Evolutionary conservation across 1,284 basidiomycete species (phyloP), one percentile per base, ranked within the genome.

Genomic region (Papiliotrema terrestris): DNA sequence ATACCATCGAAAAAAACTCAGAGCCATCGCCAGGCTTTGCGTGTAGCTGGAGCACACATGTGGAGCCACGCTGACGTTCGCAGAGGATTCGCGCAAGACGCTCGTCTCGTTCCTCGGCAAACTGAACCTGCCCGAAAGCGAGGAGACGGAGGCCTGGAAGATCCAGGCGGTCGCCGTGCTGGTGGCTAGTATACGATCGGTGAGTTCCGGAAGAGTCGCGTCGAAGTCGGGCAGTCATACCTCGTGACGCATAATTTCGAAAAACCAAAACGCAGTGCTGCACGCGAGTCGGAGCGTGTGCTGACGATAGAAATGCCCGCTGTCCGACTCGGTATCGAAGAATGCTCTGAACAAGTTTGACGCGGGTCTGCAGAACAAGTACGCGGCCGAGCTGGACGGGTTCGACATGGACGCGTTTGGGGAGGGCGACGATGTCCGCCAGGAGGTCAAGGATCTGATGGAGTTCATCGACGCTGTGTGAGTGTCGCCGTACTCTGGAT

Each of bases 61-160:
- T 26, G 25, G 19, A 52, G 45, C 29, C 13, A 47, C 0, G 35
- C 43, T 43, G 46, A 38, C 44, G 42, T 54, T 53, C 29, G 26
- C 60, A 92, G 89, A 83, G 69, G 88, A 90, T 14, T 83, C 87
- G 59, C 84, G 87, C 66, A 96, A 95, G 72, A 81, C 85, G 1
- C 75, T 95, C 15, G 88, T 86, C 55, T 88, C 92, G 55, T 80
- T 90, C 39, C 80, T 98, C 2, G 80, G 82, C 41, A 91, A 94
- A 67, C 79, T 98, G 2, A 81, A 87, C 65, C 77, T 96, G 14
- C 86, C 87, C 0, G 82, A 85, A 26, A 56, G 55, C 8, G 62
- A 67, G 6, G 81, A 83, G 22, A 77, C 86, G 1, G 86, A 89
- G 52, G 78, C 81, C 19, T 79, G 80, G 62, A 83, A 83, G 56